Percentiles rank a stretch among this genome's conserved stretches.
Evolutionary conservation across 306 rosid genomes (phyloP).

Genomic region (Inga laurina): DNA sequence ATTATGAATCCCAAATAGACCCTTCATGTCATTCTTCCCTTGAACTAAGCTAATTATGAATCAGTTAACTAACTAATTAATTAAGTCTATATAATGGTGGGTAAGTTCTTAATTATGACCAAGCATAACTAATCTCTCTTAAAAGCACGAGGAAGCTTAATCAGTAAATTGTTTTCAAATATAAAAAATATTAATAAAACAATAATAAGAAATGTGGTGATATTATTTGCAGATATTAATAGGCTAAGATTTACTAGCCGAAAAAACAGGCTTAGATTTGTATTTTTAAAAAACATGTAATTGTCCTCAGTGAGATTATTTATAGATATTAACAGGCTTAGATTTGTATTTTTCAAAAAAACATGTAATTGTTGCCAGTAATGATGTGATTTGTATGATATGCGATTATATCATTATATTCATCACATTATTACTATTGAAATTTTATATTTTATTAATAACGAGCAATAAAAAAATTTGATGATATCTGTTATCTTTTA

Average conservation of each 20-base stretch:
- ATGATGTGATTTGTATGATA: background rate
- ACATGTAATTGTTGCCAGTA: background rate
- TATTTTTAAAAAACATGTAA: too few species aligned
- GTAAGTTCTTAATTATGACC: background rate
- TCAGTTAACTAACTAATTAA: background rate
- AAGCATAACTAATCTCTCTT: background rate
- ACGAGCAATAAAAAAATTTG: background rate
- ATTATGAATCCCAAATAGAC: too few species aligned
- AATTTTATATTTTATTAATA: background rate
- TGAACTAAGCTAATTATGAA: background rate
- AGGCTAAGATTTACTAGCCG: too few species aligned
- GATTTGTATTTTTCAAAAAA: background rate
- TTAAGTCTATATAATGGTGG: background rate
- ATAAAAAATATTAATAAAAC: background rate
- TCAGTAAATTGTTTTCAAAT: background rate
- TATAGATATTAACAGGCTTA: background rate
- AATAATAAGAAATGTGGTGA: background rate
- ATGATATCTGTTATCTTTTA: background rate
- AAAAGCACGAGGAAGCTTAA: background rate
- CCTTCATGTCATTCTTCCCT: background rate
- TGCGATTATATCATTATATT: background rate
- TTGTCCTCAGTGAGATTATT: background rate
- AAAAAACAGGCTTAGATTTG: too few species aligned
- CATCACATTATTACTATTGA: background rate
- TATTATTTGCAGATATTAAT: background rate